Evolutionary conservation across 805 yeast genomes (phyloP).

Genomic region (Metschnikowia anglica): DNA sequence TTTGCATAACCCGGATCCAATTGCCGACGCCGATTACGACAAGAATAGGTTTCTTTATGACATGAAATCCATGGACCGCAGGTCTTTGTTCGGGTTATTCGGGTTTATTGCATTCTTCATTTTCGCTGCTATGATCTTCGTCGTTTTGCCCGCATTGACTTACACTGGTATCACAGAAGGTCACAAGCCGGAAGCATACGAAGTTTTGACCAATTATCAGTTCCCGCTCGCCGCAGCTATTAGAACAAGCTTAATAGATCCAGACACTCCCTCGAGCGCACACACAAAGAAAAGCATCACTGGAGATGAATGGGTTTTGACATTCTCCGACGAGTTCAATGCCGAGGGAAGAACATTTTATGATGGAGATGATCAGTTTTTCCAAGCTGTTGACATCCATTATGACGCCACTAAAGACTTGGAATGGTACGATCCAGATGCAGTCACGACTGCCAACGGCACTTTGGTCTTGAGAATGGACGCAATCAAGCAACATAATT

Average conservation of each 20-base stretch:
- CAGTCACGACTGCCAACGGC: constrained; percentile 41
- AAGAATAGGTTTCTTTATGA: constrained; percentile 64
- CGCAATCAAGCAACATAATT: constrained; percentile 36
- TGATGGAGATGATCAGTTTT: constrained; percentile 46
- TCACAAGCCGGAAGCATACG: constrained; percentile 22
- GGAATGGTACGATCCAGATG: constrained; percentile 48
- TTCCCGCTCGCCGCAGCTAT: constrained; percentile 40
- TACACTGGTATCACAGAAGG: constrained; percentile 62
- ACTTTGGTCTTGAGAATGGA: constrained; percentile 37
- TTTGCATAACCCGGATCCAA: constrained; percentile 93
- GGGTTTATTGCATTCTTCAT: constrained; percentile 58
- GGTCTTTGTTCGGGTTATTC: constrained; percentile 59
- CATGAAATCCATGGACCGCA: constrained; percentile 61
- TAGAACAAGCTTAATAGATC: constrained; percentile 38
- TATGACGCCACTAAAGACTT: constrained; percentile 45
- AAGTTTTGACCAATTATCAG: constrained; percentile 24
- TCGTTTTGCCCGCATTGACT: constrained; percentile 80
- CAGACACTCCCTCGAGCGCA: constrained; percentile 40
- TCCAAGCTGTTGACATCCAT: constrained; percentile 40
- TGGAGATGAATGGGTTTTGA: constrained; percentile 51
- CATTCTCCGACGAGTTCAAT: constrained; percentile 43
- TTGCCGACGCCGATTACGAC: constrained; percentile 84
- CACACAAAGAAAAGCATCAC: constrained; percentile 30
- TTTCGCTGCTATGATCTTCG: constrained; percentile 67
- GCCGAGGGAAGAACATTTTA: constrained; percentile 45